A percentile compares a stretch with the other conserved stretches of the same genome.
phyloP scores from a whole-genome alignment of 768 basidiomycete species.

The Basidioascus undulatus region DNA sequence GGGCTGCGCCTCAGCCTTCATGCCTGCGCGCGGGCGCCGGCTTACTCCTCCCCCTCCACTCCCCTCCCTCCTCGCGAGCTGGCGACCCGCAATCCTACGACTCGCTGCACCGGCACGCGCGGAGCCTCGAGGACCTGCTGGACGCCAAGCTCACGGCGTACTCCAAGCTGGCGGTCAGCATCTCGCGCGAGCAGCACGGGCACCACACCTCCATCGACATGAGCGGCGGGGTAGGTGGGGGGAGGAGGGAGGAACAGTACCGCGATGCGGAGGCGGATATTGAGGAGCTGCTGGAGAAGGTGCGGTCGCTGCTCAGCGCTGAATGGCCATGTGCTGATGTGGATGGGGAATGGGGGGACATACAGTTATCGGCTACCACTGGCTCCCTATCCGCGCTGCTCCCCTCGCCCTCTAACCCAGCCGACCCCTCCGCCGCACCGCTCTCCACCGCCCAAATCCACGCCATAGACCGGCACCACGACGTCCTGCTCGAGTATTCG shows the following conservation, averaged over 20 bases:
- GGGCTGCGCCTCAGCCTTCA: no score
- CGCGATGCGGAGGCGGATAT: slow-evolving; percentile 60
- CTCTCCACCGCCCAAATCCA: slow-evolving; percentile 67
- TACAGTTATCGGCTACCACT: no score
- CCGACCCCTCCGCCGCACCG: slow-evolving; percentile 28
- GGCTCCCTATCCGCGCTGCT: neutral
- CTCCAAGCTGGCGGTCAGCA: slow-evolving; percentile 57
- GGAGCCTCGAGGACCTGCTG: slow-evolving; percentile 78
- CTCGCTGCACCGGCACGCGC: slow-evolving; percentile 65
- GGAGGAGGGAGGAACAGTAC: slow-evolving; percentile 31
- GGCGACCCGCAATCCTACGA: slow-evolving; percentile 44
- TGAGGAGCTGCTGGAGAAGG: slow-evolving; percentile 67
- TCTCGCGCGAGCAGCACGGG: no score
- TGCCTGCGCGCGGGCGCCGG: neutral
- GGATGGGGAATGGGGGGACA: no score
- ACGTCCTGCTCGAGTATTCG: slow-evolving; percentile 66
- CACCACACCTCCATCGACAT: no score
- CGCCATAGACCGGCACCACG: slow-evolving; percentile 69
- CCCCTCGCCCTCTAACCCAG: neutral
- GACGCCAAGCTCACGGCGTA: slow-evolving; percentile 79
- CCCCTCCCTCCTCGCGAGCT: slow-evolving; percentile 2
- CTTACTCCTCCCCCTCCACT: neutral
- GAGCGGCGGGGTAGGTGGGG: slow-evolving; percentile 37
- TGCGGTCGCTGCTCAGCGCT: no score
- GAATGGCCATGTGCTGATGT: no score